Evolutionary conservation across 805 yeast genomes (phyloP), one percentile per base, ranked within the genome.

Genomic region (Trichomonascus vanleenenianus): DNA sequence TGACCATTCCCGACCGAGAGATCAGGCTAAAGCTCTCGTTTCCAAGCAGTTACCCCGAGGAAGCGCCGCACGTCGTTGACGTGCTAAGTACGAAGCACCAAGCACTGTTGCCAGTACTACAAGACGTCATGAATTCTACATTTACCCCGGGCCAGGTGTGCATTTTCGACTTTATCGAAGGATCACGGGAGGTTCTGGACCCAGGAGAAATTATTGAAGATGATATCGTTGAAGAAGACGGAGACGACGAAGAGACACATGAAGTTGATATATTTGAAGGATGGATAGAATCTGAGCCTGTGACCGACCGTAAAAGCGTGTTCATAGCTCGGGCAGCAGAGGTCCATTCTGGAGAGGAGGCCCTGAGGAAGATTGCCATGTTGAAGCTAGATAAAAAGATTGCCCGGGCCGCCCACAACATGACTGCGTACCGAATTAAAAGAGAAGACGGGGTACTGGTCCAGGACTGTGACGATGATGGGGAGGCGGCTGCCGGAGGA

Each of bases 401-500:
- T 12, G 62, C 79, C 6, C 72, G 74, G 50, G 81, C 96, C 0
- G 61, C 74, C 1, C 97, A 91, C 63, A 81, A 82, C 50, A 93
- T 93, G 81, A 75, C 79, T 12, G 93, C 96, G 0, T 89, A 91
- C 83, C 68, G 97, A 51, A 82, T 93, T 2, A 71, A 71, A 46
- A 62, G 72, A n/a, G 62, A 59, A 0, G 65, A 65, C 22, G 85
- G 81, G 0, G 74, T 78, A 0, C 70, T 74, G 32, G 74, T 72
- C 40, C 93, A 85, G 56, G 97, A 93, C 56, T 88, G 85, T 55
- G 97, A 93, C 58, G 97, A 93, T 61, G 98, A 91, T 59, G 98
- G 98, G 2, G 98, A 93, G 59, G 74, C 94, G 0, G 97, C 97
- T 0, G 96, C 97, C 1, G 98, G 98, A 8, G 79, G 89, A 3